Conservation (phyloP, 2,329 filamentous ascomycete species). For the Penicillium expansum region DNA sequence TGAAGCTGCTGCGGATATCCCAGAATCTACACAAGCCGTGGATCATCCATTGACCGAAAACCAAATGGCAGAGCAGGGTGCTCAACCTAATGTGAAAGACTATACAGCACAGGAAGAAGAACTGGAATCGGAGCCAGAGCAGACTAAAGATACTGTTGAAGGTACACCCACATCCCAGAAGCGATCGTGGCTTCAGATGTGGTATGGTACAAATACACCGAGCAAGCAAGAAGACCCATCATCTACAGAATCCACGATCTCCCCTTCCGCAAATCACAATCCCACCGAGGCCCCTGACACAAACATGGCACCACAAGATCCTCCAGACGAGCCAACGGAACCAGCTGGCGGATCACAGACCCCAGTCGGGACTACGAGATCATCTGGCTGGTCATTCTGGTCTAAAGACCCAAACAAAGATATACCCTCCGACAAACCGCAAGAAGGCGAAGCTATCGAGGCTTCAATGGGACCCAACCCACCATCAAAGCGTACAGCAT, state of each 20-base stretch:
- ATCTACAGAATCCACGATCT: conserved; percentile 12
- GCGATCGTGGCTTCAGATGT: conserved; percentile 48
- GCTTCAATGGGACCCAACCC: conserved; percentile 22
- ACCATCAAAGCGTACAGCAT: conserved; percentile 15
- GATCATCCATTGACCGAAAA: conserved; percentile 9
- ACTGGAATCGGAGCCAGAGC: conserved; percentile 10
- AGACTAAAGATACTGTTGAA: conserved; percentile 5
- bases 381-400: conserved; percentile 45
- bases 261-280: conserved; percentile 11
- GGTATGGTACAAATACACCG: conserved; percentile 33
- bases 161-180: conserved; percentile 29
- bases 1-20: conserved; percentile 7
- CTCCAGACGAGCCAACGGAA: conserved; percentile 23
- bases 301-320: conserved; percentile 18
- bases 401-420: conserved; percentile 36
- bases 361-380: conserved; percentile 24
- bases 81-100: conserved; percentile 6
- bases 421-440: conserved; percentile 19
- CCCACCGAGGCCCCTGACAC: conserved; percentile 10
- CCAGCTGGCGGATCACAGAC: conserved; percentile 21
- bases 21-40: conserved; percentile 16
- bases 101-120: conserved; percentile 12
- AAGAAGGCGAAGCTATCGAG: conserved; percentile 29
- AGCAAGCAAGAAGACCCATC: conserved; percentile 27
- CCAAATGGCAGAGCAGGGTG: conserved; percentile 13